A percentile compares a stretch with the other conserved stretches of the same genome.
Conservation (phyloP, 345 rosid species). For the Eucalyptus dawsonii region DNA sequence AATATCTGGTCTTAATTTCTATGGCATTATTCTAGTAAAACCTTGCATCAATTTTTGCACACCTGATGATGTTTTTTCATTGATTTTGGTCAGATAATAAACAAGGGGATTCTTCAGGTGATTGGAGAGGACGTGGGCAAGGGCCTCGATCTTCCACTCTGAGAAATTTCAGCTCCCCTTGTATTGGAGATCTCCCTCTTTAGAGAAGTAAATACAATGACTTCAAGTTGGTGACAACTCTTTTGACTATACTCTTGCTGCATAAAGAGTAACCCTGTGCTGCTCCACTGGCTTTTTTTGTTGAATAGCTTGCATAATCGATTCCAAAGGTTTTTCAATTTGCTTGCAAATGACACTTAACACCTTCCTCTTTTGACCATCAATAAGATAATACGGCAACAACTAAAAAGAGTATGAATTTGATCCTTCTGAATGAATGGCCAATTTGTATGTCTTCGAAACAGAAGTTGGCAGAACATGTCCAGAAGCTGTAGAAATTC, state of each 20-base stretch:
- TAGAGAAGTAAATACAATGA: neutral
- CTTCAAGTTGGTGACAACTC: neutral
- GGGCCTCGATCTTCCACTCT: conserved; percentile 78
- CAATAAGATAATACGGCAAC: neutral
- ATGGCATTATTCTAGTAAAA: neutral
- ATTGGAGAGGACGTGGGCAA: conserved; percentile 76
- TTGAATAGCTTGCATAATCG: neutral
- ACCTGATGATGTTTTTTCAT: too few species aligned
- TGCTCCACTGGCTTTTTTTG: neutral
- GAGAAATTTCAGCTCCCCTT: neutral
- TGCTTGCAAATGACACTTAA: neutral
- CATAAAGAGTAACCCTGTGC: neutral
- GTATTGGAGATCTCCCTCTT: neutral
- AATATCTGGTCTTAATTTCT: neutral
- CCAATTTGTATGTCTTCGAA: neutral
- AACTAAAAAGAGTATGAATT: neutral
- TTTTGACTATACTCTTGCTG: neutral
- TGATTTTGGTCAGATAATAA: conserved; percentile 37
- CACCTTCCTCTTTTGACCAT: neutral
- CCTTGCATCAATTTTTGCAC: neutral
- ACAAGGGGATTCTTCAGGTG: conserved; percentile 60
- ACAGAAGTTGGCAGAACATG: neutral
- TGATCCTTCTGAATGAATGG: neutral
- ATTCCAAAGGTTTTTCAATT: neutral
- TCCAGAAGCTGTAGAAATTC: too few species aligned